phyloP scores from a whole-genome alignment of 2,329 filamentous ascomycete genomes.

The Neonectria ditissima region DNA sequence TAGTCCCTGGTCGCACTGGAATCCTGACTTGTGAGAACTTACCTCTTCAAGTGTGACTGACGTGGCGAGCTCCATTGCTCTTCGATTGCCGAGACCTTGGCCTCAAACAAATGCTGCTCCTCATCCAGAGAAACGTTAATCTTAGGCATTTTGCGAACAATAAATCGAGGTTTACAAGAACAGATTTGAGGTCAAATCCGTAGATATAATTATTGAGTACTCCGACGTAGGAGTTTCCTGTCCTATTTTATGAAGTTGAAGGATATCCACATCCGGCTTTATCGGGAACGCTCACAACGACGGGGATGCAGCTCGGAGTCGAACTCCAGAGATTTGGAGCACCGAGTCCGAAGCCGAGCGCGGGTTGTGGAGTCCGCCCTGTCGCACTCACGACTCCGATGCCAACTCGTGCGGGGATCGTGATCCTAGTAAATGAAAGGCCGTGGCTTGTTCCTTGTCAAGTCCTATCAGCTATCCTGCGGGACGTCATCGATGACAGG shows the following conservation, averaged over 20 bases:
- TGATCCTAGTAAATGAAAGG: neutral
- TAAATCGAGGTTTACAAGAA: neutral
- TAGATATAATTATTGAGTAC: neutral
- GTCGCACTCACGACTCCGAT: slow-evolving; percentile 1
- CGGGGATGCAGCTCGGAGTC: neutral
- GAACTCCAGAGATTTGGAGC: neutral
- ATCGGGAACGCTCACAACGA: neutral
- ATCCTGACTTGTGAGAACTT: neutral
- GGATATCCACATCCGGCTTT: neutral
- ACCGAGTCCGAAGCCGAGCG: neutral
- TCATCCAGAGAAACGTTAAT: slow-evolving; percentile 24
- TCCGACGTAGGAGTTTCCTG: neutral
- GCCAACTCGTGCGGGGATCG: neutral
- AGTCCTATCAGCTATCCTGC: neutral
- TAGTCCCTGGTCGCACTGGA: neutral
- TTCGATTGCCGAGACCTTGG: slow-evolving; percentile 49
- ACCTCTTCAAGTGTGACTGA: slow-evolving; percentile 46
- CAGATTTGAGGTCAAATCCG: neutral
- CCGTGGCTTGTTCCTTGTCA: neutral
- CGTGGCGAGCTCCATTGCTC: slow-evolving; percentile 48
- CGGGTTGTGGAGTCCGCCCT: neutral
- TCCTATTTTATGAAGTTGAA: slow-evolving; percentile 2
- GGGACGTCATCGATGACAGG: neutral
- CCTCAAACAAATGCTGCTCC: slow-evolving; percentile 49
- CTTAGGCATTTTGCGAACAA: slow-evolving; percentile 8